Conservation (phyloP, 2,329 filamentous ascomycete genomes). For the Ambrosiella cleistominuta region DNA sequence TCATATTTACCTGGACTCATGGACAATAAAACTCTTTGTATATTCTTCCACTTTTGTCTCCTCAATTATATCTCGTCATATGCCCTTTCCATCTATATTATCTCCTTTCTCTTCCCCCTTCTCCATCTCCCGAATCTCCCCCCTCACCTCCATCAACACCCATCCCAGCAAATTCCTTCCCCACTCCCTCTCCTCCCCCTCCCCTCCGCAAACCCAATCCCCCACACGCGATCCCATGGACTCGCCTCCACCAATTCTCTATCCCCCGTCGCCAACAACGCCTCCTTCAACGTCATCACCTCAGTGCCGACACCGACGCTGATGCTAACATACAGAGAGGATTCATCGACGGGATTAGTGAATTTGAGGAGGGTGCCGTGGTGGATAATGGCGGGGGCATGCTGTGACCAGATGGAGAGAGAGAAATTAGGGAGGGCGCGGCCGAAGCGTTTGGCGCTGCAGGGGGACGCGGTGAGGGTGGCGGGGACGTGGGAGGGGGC, state of each 20-base stretch:
- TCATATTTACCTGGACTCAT: background rate
- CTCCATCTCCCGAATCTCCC: background rate
- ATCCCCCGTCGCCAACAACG: background rate
- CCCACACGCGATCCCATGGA: background rate
- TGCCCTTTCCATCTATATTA: background rate
- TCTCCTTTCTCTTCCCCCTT: background rate
- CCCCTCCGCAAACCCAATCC: background rate
- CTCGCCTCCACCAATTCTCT: background rate
- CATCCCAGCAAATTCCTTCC: background rate
- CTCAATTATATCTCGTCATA: background rate
- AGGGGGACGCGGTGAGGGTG: background rate
- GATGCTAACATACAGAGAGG: background rate
- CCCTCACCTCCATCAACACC: background rate
- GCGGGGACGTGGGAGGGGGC: background rate
- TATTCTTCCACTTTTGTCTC: too few species aligned
- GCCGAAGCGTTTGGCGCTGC: background rate
- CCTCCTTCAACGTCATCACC: background rate
- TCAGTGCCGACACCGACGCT: background rate
- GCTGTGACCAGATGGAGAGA: background rate
- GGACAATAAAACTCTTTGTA: background rate
- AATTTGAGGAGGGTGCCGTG: background rate
- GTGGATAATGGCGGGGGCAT: background rate
- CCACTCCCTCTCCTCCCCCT: background rate
- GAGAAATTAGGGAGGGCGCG: background rate
- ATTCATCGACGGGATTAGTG: background rate